A percentile compares a stretch with the other conserved stretches of the same genome.
Evolutionary conservation across 306 rosid genomes (phyloP).

Genomic region (Casuarina glauca): DNA sequence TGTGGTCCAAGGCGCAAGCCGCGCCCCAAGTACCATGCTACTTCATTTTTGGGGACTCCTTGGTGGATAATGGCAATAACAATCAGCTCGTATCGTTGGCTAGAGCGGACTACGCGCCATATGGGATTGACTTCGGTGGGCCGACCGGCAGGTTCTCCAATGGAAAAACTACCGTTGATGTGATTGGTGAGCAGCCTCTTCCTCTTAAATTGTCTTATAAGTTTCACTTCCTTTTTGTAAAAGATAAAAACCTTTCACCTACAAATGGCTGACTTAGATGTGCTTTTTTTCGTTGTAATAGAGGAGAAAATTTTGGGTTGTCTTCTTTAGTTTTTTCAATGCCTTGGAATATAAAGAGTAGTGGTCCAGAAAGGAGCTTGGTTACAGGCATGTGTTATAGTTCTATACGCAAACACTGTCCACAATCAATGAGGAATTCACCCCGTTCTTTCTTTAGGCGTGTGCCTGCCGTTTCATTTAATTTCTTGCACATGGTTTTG

Average conservation of each 20-base stretch:
- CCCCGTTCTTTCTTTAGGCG: conserved; percentile 4
- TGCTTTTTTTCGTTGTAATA: neutral
- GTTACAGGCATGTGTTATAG: neutral
- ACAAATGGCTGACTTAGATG: too few species aligned
- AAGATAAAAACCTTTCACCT: too few species aligned
- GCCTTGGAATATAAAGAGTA: neutral
- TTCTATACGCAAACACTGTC: neutral
- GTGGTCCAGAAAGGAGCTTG: neutral
- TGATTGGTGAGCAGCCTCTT: conserved; percentile 52
- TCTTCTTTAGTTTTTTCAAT: neutral
- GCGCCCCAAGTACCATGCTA: conserved; percentile 82
- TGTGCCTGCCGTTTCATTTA: conserved; percentile 11
- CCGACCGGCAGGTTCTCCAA: conserved; percentile 90
- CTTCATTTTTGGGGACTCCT: conserved; percentile 91
- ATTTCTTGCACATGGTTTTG: conserved; percentile 30
- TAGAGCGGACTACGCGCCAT: conserved; percentile 74
- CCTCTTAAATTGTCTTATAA: too few species aligned
- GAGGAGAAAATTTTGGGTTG: neutral
- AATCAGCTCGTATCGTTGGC: conserved; percentile 75
- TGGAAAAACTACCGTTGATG: conserved; percentile 79
- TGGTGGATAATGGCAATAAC: conserved; percentile 89
- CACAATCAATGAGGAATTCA: neutral
- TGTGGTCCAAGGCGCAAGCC: conserved; percentile 33
- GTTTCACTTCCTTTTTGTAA: too few species aligned
- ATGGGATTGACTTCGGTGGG: conserved; percentile 80